A percentile compares a stretch with the other conserved stretches of the same genome.
phyloP scores from a whole-genome alignment of 192 early-diverging fungal genomes.

The Oehlia diaphana region DNA sequence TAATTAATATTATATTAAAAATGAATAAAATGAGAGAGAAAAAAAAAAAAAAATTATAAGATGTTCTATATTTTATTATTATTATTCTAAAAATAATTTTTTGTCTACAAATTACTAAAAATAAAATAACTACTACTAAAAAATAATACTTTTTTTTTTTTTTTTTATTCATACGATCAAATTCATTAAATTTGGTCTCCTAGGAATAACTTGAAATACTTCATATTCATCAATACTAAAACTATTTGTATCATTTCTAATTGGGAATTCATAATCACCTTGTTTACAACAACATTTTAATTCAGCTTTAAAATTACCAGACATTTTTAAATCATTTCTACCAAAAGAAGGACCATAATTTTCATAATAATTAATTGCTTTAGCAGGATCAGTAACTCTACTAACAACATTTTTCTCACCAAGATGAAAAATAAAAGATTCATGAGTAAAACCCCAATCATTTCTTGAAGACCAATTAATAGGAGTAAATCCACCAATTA shows the following conservation, averaged over 20 bases:
- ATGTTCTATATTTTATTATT: no score
- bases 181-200: not conserved
- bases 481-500: constrained; percentile 13
- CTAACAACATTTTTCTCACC: not conserved
- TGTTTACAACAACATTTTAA: constrained; percentile 13
- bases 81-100: no score
- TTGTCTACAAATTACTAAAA: no score
- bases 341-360: constrained; percentile 24
- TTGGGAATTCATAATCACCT: constrained; percentile 7
- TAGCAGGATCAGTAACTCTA: not conserved
- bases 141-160: not conserved
- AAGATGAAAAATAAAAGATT: constrained; percentile 24
- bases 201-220: constrained; percentile 1
- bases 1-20: no score
- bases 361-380: not conserved
- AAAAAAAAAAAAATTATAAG: no score
- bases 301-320: constrained; percentile 5
- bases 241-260: not conserved
- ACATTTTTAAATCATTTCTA: constrained; percentile 11
- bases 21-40: no score
- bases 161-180: not conserved
- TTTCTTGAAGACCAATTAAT: not conserved
- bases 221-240: constrained; percentile 22
- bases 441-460: constrained; percentile 1
- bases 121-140: not conserved